phyloP scores from a whole-genome alignment of 2,329 filamentous ascomycete species.

The Exophiala sideris region DNA sequence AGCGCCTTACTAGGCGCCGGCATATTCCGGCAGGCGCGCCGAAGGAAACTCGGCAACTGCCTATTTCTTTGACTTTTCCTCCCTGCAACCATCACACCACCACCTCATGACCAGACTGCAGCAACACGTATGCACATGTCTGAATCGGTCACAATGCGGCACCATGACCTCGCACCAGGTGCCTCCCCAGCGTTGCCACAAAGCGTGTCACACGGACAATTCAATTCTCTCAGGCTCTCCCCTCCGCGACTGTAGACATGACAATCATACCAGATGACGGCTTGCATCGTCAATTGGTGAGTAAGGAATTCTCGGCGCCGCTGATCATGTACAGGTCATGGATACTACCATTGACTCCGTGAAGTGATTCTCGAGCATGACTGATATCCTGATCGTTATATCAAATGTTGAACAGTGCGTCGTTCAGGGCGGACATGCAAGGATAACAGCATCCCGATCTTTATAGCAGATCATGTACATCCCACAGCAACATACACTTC shows the following conservation, averaged over 20 bases:
- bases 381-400: too few species aligned
- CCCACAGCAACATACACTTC: constrained; percentile 4
- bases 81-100: too few species aligned
- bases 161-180: not conserved
- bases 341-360: not conserved
- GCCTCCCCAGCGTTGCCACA: not conserved
- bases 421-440: too few species aligned
- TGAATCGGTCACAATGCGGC: not conserved
- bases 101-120: not conserved
- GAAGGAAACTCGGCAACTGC: too few species aligned
- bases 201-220: not conserved
- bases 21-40: too few species aligned
- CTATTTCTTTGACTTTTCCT: too few species aligned
- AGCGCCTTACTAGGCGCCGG: too few species aligned
- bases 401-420: not conserved
- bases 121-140: not conserved
- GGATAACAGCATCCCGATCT: too few species aligned
- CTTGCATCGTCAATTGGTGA: too few species aligned
- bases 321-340: not conserved
- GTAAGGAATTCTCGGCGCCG: not conserved
- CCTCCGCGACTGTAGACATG: not conserved
- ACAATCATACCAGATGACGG: not conserved
- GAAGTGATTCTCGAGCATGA: not conserved
- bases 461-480: too few species aligned
- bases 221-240: not conserved